Percentiles rank a stretch among this genome's conserved stretches.
These are phyloP conservation scores for Sugiyamaella neomexicana DNA, from an alignment of 1,139 yeast species.

Conservation along the genomic window DNA sequence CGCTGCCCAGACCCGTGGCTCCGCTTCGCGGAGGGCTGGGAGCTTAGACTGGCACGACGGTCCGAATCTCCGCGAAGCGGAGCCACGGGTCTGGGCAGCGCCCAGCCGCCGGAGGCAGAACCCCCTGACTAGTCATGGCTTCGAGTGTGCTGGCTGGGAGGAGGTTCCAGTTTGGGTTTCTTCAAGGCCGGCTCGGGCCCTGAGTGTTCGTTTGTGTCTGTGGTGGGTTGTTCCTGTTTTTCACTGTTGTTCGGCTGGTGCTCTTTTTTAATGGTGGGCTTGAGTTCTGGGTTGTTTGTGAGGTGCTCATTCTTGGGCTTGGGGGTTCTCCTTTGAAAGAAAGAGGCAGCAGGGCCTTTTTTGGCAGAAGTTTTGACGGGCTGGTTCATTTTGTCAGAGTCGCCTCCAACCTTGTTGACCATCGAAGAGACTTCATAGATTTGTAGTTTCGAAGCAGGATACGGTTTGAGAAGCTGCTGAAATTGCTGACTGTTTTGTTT, in stretches of 20 bases:
- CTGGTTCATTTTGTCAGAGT: slow-evolving; percentile 49
- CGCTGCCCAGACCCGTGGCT: no score
- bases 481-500: slow-evolving; percentile 40
- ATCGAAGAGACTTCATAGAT: slow-evolving; percentile 58
- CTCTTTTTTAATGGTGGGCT: neutral
- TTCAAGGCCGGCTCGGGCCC: neutral
- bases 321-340: slow-evolving; percentile 15
- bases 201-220: neutral
- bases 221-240: neutral
- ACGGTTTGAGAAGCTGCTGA: slow-evolving; percentile 21
- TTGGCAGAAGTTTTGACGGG: slow-evolving; percentile 38
- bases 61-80: no score
- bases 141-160: slow-evolving; percentile 13
- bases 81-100: neutral
- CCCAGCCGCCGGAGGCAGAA: neutral
- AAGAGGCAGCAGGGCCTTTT: slow-evolving; percentile 15
- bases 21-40: no score
- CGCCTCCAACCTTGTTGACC: slow-evolving; percentile 63
- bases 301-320: neutral
- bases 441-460: slow-evolving; percentile 40
- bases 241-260: slow-evolving; percentile 1
- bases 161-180: neutral
- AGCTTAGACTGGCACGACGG: no score
- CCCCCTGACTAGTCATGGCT: slow-evolving; percentile 3
- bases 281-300: neutral